Evolutionary conservation across 2,329 filamentous ascomycete genomes (phyloP), one percentile per base, ranked within the genome.

Genomic region (Juglanconis sp.): DNA sequence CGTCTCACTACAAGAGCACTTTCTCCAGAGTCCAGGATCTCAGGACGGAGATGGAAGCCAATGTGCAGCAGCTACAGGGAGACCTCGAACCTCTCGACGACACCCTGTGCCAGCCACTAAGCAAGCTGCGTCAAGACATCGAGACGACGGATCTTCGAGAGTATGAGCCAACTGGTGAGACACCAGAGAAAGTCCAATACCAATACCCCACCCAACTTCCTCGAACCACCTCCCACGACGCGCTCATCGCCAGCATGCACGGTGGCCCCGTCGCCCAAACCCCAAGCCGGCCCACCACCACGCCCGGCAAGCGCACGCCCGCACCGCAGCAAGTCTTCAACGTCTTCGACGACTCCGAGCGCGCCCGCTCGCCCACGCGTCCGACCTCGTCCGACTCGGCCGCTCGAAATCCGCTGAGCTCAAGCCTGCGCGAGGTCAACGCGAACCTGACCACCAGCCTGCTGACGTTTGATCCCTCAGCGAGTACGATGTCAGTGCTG

Each of bases 101-200:
- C 35, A 79, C 81, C 9, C 73, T 96, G 10, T 86, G 87, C 63
- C 82, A 86, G 65, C 89, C 92, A 7, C 84, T 98, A 5, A 76
- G 80, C 32, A 81, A 87, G 51, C 84, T 99, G 32, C 86, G 91
- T 7, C 80, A 86, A 17, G 82, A 86, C n/a, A 85, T 96, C 51
- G 76, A 82, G 15, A 77, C 74, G 51, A 86, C 87, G 1, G 74
- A 79, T 4, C 80, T 98, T 56, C 82, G 87, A 56, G 92, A 97
- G 71, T 98, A 98, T 72, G 79, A 85, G 42, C 85, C 90, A 0
- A 98, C 95, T 0, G 94, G 95, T 55, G 82, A 89, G 51, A 98
- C 95, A 1, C 95, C 95, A 0, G 86, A 90, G 69, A 95, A 93
- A 75, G 78, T 81, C 35, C 81, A 86, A 56, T 99, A 98, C 74